A percentile compares a stretch with the other conserved stretches of the same genome.
Evolutionary conservation across 2,329 filamentous ascomycete species (phyloP).

Genomic region (Penicillium sp.): DNA sequence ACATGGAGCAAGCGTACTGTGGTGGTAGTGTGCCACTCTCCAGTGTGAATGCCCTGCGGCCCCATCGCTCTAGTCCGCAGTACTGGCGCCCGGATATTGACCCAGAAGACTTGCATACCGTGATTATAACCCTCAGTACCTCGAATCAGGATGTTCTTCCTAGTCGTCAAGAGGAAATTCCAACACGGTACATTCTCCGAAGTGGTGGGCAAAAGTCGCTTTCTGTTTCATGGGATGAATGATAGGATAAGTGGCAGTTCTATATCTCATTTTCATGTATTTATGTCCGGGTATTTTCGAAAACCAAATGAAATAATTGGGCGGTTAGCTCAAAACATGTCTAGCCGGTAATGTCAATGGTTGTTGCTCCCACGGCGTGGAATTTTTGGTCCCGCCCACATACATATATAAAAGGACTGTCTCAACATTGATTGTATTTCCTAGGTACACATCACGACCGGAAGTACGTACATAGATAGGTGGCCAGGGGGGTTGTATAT

Average conservation of each 20-base stretch:
- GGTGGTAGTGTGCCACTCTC: conserved; percentile 32
- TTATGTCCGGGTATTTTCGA: neutral
- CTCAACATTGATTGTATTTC: no score
- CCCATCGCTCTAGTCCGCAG: conserved; percentile 21
- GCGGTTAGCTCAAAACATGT: no score
- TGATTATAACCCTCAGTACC: conserved; percentile 32
- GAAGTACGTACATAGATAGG: no score
- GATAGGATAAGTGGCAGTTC: conserved; percentile 1
- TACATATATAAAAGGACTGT: no score
- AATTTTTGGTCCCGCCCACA: no score
- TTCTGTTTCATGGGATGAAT: conserved; percentile 29
- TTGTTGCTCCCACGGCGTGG: no score
- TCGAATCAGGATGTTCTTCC: conserved; percentile 25
- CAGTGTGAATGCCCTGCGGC: conserved; percentile 25
- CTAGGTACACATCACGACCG: no score
- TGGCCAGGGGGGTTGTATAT: no score
- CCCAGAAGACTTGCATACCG: conserved; percentile 24
- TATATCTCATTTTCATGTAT: neutral
- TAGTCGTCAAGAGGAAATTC: conserved; percentile 37
- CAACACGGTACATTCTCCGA: conserved; percentile 27
- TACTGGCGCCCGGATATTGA: conserved; percentile 35
- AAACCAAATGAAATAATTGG: no score
- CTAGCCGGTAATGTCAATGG: no score
- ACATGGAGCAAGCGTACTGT: conserved; percentile 27
- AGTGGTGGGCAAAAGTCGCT: conserved; percentile 37